Conservation (phyloP, 2,329 filamentous ascomycete species). For the Pseudopithomyces maydicus region DNA sequence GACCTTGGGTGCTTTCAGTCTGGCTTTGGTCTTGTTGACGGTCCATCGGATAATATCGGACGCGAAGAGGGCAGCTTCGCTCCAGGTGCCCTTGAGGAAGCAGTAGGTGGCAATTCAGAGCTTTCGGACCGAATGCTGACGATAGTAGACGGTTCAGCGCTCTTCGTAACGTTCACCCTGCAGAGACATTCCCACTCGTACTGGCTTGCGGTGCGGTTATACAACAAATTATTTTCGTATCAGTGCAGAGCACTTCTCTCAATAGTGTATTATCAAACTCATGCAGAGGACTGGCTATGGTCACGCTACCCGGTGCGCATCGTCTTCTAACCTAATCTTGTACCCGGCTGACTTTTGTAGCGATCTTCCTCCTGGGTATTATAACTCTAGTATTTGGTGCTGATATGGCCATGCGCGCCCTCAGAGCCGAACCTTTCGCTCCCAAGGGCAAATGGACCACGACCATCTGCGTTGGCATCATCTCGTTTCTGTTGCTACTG, state of each 20-base stretch:
- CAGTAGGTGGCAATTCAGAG: conserved; percentile 27
- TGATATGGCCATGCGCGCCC: conserved; percentile 63
- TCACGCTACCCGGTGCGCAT: conserved; percentile 47
- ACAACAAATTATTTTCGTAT: conserved; percentile 46
- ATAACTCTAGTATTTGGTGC: conserved; percentile 69
- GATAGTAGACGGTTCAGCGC: conserved; percentile 39
- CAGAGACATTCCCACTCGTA: conserved; percentile 48
- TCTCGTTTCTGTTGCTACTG: conserved; percentile 58
- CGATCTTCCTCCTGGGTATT: conserved; percentile 69
- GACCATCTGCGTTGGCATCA: conserved; percentile 59
- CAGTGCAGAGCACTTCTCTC: conserved; percentile 46
- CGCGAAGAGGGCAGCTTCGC: conserved; percentile 39
- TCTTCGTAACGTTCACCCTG: conserved; percentile 45
- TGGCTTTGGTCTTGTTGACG: conserved; percentile 40
- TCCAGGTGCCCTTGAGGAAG: conserved; percentile 37
- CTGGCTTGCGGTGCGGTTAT: conserved; percentile 44
- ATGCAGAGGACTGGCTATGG: conserved; percentile 42
- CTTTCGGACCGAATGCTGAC: conserved; percentile 15
- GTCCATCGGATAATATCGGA: conserved; percentile 46
- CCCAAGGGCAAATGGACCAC: conserved; percentile 65
- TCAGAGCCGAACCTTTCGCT: conserved; percentile 62
- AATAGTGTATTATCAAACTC: conserved; percentile 42
- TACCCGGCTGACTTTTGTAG: conserved; percentile 47
- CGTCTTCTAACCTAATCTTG: not conserved
- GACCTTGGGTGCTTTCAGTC: conserved; percentile 45